Evolutionary conservation across 495 filamentous ascomycete species (phyloP).

Genomic region (Parathielavia appendiculata): DNA sequence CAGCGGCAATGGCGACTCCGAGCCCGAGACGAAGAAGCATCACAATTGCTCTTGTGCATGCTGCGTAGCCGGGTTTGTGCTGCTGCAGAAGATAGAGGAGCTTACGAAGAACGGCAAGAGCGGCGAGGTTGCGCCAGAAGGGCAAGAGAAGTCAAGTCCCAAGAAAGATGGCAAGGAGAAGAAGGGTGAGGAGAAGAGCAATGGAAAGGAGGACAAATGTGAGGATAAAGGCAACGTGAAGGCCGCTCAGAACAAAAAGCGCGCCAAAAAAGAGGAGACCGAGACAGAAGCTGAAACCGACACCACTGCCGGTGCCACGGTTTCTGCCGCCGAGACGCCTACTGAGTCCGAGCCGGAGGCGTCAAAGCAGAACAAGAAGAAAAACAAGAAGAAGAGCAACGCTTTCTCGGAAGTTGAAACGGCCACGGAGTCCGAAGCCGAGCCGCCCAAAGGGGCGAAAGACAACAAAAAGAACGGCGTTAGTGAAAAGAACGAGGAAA

Average conservation of each 20-base stretch:
- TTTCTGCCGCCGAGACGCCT: conserved; percentile 2
- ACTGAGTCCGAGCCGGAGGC: conserved; percentile 12
- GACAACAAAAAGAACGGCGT: neutral
- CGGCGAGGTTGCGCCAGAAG: neutral
- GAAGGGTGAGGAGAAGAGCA: neutral
- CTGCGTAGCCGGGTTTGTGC: conserved; percentile 3
- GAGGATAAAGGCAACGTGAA: neutral
- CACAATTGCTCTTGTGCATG: conserved; percentile 9
- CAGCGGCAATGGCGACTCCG: conserved; percentile 1
- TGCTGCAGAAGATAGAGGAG: conserved; percentile 13
- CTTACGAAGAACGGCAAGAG: conserved; percentile 9
- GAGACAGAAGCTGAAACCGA: conserved; percentile 6
- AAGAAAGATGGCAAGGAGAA: conserved; percentile 2
- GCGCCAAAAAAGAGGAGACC: neutral
- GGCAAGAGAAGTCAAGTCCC: neutral
- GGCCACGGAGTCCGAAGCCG: neutral
- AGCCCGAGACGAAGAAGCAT: neutral
- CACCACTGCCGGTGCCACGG: neutral
- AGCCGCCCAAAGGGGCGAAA: neutral
- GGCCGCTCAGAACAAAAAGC: neutral
- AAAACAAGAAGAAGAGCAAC: conserved; percentile 10
- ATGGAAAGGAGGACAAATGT: conserved; percentile 8
- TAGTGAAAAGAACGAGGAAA: neutral
- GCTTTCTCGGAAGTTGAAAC: neutral
- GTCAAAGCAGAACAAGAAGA: conserved; percentile 2